Percentiles rank a stretch among this genome's conserved stretches.
phyloP scores from a whole-genome alignment of 2,329 filamentous ascomycete species.

The Trichoderma koningiopsis region DNA sequence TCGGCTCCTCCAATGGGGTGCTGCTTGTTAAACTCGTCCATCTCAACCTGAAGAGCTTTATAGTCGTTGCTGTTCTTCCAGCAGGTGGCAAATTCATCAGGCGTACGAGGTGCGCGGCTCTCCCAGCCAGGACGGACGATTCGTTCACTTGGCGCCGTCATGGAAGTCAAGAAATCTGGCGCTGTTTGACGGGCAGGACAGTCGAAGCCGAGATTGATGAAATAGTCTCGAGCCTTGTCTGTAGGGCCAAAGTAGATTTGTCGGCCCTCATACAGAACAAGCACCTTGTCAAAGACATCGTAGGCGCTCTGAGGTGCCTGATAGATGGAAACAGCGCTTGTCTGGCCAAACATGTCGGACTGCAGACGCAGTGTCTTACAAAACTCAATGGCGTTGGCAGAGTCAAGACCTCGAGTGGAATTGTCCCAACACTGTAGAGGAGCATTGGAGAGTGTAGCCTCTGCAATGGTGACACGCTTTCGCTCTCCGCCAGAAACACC shows the following conservation, averaged over 20 bases:
- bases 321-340: slow-evolving; percentile 55
- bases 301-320: slow-evolving; percentile 45
- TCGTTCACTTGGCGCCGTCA: slow-evolving; percentile 43
- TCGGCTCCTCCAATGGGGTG: slow-evolving; percentile 29
- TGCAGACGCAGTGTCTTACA: slow-evolving; percentile 54
- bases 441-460: slow-evolving; percentile 32
- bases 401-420: slow-evolving; percentile 54
- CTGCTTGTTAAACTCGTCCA: slow-evolving; percentile 33
- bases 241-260: slow-evolving; percentile 67
- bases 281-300: slow-evolving; percentile 60
- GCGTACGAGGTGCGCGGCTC: slow-evolving; percentile 34
- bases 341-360: slow-evolving; percentile 50
- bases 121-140: slow-evolving; percentile 17
- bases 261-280: slow-evolving; percentile 67
- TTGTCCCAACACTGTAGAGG: slow-evolving; percentile 45
- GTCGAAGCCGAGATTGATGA: slow-evolving; percentile 54
- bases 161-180: slow-evolving; percentile 63
- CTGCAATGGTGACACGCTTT: slow-evolving; percentile 39
- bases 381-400: slow-evolving; percentile 57
- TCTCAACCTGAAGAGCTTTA: slow-evolving; percentile 33
- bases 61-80: slow-evolving; percentile 35
- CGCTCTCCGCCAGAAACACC: slow-evolving; percentile 56
- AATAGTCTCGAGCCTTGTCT: slow-evolving; percentile 61
- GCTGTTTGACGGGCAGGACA: slow-evolving; percentile 64
- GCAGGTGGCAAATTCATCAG: slow-evolving; percentile 41